Evolutionary conservation across 805 yeast species (phyloP), one percentile per base, ranked within the genome.

Genomic region (Pichia cabralensis): DNA sequence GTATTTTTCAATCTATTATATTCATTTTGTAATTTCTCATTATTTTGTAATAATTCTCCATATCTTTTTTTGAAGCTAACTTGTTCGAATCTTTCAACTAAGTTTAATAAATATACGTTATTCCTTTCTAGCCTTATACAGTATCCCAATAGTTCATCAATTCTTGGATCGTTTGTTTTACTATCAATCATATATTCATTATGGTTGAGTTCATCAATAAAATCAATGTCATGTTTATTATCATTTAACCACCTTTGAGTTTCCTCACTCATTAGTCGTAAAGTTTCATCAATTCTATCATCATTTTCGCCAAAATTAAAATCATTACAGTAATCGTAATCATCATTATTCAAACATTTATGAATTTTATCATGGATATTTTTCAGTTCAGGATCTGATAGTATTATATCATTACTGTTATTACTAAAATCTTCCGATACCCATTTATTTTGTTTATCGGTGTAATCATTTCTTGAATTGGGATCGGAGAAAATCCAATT

Each of bases 231-330:
- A 19, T 30, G 9, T 3, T 17, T 13, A 8, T 28, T 16, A 9
- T 22, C 16, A 20, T 22, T 13, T 40, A 39, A 19, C 45, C 45
- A 42, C 11, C 33, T 38, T 16, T 33, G 33, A 3, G 45, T 42
- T 26, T 42, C 45, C 16, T 31, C 52, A 35, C 29, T 36, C 26
- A 52, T 52, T 13, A 49, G 24, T 11, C 40, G 34, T 28, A 52
- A 30, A 5, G 57, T 52, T 30, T 40, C 40, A 23, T 48, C 50
- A 16, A 51, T 45, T 6, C 33, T 27, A n/a, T 28, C 20, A 32
- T 36, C 26, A 13, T 8, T 24, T 3, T 15, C 10, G n/a, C n/a
- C n/a, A n/a, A n/a, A n/a, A n/a, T n/a, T n/a, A n/a, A n/a, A n/a
- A n/a, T n/a, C n/a, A n/a, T n/a, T n/a, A n/a, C n/a, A n/a, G n/a